Percentiles rank a stretch among this genome's conserved stretches.
Conservation (phyloP, 108 stramenopile genomes). For the Nitzschia sp. region DNA sequence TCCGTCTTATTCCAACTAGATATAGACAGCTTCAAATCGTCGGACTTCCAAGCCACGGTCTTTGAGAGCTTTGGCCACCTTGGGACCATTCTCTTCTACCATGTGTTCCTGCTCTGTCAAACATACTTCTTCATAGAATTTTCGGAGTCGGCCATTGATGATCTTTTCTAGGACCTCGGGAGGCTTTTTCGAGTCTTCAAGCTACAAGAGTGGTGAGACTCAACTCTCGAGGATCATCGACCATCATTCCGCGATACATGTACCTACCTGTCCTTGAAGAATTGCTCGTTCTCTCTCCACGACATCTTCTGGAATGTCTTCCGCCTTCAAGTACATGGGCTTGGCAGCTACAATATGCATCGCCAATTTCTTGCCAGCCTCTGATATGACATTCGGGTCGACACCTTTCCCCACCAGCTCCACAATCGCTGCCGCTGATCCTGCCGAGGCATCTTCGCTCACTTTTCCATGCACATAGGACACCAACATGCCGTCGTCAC, state of each 20-base stretch:
- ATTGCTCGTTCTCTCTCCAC: constrained; percentile 73
- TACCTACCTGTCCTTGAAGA: constrained; percentile 59
- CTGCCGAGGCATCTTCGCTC: constrained; percentile 43
- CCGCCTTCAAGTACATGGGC: constrained; percentile 71
- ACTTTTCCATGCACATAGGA: constrained; percentile 80
- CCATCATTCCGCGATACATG: background rate
- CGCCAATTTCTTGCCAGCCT: constrained; percentile 82
- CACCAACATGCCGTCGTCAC: constrained; percentile 49
- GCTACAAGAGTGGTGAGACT: constrained; percentile 9
- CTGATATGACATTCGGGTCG: constrained; percentile 31
- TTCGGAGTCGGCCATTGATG: constrained; percentile 63
- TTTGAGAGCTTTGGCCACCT: constrained; percentile 46
- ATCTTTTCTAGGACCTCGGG: constrained; percentile 83
- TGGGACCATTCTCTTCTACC: constrained; percentile 76
- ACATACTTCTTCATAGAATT: constrained; percentile 75
- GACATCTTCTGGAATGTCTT: constrained; percentile 59
- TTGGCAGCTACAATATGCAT: constrained; percentile 96
- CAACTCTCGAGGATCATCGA: background rate
- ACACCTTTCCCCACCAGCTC: constrained; percentile 36
- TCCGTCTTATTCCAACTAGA: too few relatives aligned
- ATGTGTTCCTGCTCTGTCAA: constrained; percentile 79
- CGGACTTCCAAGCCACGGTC: constrained; percentile 23
- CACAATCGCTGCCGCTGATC: constrained; percentile 72
- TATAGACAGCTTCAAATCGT: constrained; percentile 9
- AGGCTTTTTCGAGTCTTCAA: constrained; percentile 66